Percentiles rank a stretch among this genome's conserved stretches.
Conservation (phyloP, 2,329 filamentous ascomycete genomes). For the Gnomoniopsis smithogilvyi region DNA sequence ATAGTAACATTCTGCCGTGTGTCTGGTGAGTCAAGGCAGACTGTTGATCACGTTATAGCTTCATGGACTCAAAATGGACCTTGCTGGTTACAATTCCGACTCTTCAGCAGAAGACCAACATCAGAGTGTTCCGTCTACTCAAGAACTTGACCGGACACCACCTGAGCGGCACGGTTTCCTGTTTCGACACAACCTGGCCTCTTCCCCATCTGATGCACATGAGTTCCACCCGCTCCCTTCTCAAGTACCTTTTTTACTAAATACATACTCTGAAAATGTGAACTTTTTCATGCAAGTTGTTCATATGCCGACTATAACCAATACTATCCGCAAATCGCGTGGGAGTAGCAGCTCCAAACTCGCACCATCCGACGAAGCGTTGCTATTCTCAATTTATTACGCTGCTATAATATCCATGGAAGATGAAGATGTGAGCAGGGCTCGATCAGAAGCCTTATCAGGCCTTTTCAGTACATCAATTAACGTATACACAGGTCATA, state of each 20-base stretch:
- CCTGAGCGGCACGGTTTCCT: slow-evolving; percentile 48
- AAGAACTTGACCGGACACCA: slow-evolving; percentile 39
- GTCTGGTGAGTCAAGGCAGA: background rate
- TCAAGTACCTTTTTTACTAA: slow-evolving; percentile 51
- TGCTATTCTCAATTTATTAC: slow-evolving; percentile 58
- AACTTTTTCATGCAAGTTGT: slow-evolving; percentile 41
- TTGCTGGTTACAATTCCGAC: slow-evolving; percentile 32
- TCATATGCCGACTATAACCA: slow-evolving; percentile 42
- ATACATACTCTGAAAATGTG: slow-evolving; percentile 49
- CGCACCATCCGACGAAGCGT: slow-evolving; percentile 44
- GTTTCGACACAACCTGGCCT: slow-evolving; percentile 42
- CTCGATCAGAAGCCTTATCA: background rate
- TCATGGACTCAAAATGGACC: slow-evolving; percentile 40
- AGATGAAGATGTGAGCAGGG: slow-evolving; percentile 47
- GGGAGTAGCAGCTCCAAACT: slow-evolving; percentile 24
- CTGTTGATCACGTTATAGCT: slow-evolving; percentile 32
- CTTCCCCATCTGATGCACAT: slow-evolving; percentile 28
- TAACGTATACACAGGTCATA: slow-evolving; percentile 12
- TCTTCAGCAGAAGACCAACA: slow-evolving; percentile 36
- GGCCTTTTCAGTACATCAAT: background rate
- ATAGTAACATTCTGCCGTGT: background rate
- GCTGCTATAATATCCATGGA: slow-evolving; percentile 54
- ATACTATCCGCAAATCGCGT: slow-evolving; percentile 34
- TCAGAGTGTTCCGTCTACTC: slow-evolving; percentile 28
- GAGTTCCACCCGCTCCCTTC: slow-evolving; percentile 50